Percentiles rank a stretch among this genome's conserved stretches.
These are phyloP conservation scores for Rickenella mellea DNA, from an alignment of 768 basidiomycete species.

Conservation along the genomic window DNA sequence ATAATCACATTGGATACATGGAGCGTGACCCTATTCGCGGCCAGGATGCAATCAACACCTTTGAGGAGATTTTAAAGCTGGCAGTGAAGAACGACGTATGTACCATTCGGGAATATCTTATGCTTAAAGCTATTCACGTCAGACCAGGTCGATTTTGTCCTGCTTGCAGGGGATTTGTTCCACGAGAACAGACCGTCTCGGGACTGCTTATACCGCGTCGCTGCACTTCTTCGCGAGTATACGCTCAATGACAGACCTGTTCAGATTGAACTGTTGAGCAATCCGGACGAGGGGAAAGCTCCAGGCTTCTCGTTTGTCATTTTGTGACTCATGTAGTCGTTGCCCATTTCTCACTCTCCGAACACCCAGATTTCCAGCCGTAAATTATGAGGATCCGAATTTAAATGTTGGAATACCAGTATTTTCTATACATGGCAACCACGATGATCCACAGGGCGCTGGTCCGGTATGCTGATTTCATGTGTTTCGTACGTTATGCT, in stretches of 20 bases:
- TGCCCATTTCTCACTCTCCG: constrained; percentile 3
- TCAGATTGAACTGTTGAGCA: constrained; percentile 84
- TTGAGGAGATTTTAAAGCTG: constrained; percentile 86
- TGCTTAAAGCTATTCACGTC: neutral
- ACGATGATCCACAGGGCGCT: constrained; percentile 97
- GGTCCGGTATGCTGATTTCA: constrained; percentile 60
- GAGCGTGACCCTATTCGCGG: constrained; percentile 93
- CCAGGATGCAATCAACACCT: constrained; percentile 91
- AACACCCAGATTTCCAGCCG: constrained; percentile 71
- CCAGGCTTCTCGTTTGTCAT: constrained; percentile 70
- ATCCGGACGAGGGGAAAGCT: constrained; percentile 85
- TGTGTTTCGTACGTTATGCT: neutral
- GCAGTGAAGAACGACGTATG: constrained; percentile 82
- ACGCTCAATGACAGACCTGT: constrained; percentile 84
- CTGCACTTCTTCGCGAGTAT: constrained; percentile 84
- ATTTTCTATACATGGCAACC: constrained; percentile 98
- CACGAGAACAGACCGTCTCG: constrained; percentile 95
- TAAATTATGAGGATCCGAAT: constrained; percentile 97
- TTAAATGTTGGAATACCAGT: constrained; percentile 94
- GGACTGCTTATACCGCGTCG: constrained; percentile 81
- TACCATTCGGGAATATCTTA: constrained; percentile 1
- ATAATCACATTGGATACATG: constrained; percentile 92
- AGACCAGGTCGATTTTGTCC: constrained; percentile 83
- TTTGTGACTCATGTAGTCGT: too few species aligned
- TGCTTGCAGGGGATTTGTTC: constrained; percentile 93